Conservation (phyloP, 176 grass and related monocot species). For the Bromus sterilis region DNA sequence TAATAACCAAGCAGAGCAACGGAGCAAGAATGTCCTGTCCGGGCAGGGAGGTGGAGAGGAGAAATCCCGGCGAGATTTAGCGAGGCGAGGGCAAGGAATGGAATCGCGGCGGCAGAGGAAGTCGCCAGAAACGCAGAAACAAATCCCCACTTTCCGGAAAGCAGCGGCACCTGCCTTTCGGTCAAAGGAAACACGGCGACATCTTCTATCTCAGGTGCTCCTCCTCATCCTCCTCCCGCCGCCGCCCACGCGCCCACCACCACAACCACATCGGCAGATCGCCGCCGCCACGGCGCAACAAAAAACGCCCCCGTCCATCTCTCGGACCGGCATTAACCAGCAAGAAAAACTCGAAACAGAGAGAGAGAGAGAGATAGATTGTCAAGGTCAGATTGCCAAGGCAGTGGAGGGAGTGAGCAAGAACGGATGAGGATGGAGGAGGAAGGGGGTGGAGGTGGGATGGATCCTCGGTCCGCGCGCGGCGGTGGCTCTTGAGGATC, state of each 20-base stretch:
- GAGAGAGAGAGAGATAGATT: not conserved
- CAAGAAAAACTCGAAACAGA: not conserved
- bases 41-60: not conserved
- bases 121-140: not conserved
- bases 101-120: conserved; percentile 20
- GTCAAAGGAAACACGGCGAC: not conserved
- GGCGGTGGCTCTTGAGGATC: not conserved
- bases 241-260: not conserved
- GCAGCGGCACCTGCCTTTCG: conserved; percentile 20
- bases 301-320: not conserved
- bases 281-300: not conserved
- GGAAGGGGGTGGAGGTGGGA: not conserved
- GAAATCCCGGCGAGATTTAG: conserved; percentile 20
- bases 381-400: not conserved
- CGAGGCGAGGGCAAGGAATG: conserved; percentile 52
- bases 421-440: too few species aligned
- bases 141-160: not conserved
- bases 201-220: conserved; percentile 22
- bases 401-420: not conserved
- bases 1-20: not conserved
- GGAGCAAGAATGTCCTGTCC: conserved; percentile 21
- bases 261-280: conserved; percentile 4
- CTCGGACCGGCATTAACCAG: conserved; percentile 3
- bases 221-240: not conserved
- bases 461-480: conserved; percentile 8